Conservation (phyloP, 169 alveolate genomes). For the Plasmodium cynomolgi region DNA sequence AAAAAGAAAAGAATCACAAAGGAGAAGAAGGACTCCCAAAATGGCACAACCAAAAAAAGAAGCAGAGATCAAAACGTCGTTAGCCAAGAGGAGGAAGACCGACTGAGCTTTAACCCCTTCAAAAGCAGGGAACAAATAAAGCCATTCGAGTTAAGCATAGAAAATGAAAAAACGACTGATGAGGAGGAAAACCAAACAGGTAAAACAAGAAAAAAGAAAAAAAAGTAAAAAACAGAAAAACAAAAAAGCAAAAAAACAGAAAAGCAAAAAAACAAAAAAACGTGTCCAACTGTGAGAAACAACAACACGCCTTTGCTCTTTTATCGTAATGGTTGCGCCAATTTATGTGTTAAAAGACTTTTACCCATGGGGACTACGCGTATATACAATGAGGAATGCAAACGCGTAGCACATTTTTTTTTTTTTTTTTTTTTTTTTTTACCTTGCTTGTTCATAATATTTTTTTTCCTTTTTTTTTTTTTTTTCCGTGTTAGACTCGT, state of each 20-base stretch:
- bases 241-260: neutral
- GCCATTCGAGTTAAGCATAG: constrained; percentile 29
- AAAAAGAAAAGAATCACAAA: neutral
- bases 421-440: neutral
- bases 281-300: neutral
- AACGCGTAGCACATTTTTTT: neutral
- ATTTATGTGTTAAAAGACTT: neutral
- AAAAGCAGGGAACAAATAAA: constrained; percentile 2
- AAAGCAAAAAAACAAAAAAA: neutral
- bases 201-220: neutral
- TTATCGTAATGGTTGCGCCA: neutral
- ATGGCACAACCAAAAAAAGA: constrained; percentile 27
- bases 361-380: neutral
- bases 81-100: constrained; percentile 5
- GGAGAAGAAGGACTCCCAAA: neutral
- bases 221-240: neutral
- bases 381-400: neutral
- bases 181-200: neutral
- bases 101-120: constrained; percentile 24
- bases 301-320: neutral
- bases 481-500: neutral
- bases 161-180: neutral
- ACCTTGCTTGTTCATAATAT: neutral
- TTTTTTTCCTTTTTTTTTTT: neutral
- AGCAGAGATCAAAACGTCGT: neutral